A percentile compares a stretch with the other conserved stretches of the same genome.
phyloP scores from a whole-genome alignment of 306 rosid genomes.

The Morella rubra region DNA sequence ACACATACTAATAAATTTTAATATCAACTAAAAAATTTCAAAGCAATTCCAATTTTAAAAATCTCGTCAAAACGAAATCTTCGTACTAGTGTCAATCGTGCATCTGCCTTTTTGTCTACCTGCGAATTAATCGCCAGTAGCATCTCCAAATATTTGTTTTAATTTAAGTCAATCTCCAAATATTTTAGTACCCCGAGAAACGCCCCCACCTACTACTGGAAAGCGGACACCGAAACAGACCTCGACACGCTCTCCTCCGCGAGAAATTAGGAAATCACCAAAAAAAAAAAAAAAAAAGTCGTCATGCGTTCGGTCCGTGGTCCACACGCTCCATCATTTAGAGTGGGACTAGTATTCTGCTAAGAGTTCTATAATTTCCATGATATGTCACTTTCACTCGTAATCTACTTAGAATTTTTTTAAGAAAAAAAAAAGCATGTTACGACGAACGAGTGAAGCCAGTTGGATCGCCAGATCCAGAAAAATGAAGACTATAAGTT shows the following conservation, averaged over 20 bases:
- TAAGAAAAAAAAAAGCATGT: too few relatives aligned
- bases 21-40: too few relatives aligned
- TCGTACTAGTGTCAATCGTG: too few relatives aligned
- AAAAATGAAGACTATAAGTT: neutral
- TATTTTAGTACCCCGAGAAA: too few relatives aligned
- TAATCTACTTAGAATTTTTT: neutral
- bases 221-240: neutral
- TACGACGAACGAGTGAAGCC: conserved; percentile 24
- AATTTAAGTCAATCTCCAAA: too few relatives aligned
- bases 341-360: conserved; percentile 1
- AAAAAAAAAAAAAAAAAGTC: neutral
- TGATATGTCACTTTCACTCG: neutral
- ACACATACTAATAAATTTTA: too few relatives aligned
- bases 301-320: neutral
- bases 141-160: too few relatives aligned
- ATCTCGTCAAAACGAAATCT: too few relatives aligned
- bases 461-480: conserved; percentile 25
- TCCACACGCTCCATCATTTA: neutral
- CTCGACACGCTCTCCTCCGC: neutral
- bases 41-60: too few relatives aligned
- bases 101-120: too few relatives aligned
- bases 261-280: neutral
- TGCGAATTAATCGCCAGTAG: too few relatives aligned
- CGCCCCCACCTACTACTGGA: neutral
- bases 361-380: conserved; percentile 20